phyloP scores from a whole-genome alignment of 2,329 filamentous ascomycete species.

The Graphiopsis chlorocephala region DNA sequence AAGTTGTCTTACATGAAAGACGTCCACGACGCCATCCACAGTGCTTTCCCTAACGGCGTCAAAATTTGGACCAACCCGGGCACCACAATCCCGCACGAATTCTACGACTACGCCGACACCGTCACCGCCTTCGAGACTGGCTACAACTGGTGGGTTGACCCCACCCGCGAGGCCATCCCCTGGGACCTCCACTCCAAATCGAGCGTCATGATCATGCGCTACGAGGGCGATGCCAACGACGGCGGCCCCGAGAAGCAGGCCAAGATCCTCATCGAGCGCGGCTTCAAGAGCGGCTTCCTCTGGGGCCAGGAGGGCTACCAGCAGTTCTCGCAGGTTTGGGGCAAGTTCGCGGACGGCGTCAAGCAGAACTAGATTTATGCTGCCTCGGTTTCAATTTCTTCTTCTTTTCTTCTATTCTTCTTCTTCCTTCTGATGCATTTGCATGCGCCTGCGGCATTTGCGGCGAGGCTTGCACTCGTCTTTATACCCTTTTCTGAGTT shows the following conservation, averaged over 20 bases:
- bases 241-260: slow-evolving; percentile 9
- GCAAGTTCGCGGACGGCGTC: slow-evolving; percentile 8
- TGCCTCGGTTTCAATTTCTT: not conserved
- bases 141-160: slow-evolving; percentile 15
- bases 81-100: slow-evolving; percentile 10
- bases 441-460: not conserved
- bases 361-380: not conserved
- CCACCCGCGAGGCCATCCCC: slow-evolving; percentile 11
- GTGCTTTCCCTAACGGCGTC: slow-evolving; percentile 4
- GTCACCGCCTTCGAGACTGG: slow-evolving; percentile 18
- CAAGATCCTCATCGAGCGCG: slow-evolving; percentile 12
- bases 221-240: slow-evolving; percentile 11
- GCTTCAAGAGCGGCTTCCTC: slow-evolving; percentile 16
- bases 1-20: slow-evolving; percentile 16
- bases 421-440: slow-evolving; percentile 1
- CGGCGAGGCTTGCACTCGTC: not conserved
- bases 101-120: slow-evolving; percentile 18
- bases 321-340: slow-evolving; percentile 16
- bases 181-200: slow-evolving; percentile 13
- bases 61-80: slow-evolving; percentile 18
- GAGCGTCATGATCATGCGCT: slow-evolving; percentile 17
- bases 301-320: slow-evolving; percentile 17
- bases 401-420: not conserved
- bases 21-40: slow-evolving; percentile 12
- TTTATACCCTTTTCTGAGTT: not conserved